Evolutionary conservation across 345 rosid genomes (phyloP).

Genomic region (Lumnitzera racemosa): DNA sequence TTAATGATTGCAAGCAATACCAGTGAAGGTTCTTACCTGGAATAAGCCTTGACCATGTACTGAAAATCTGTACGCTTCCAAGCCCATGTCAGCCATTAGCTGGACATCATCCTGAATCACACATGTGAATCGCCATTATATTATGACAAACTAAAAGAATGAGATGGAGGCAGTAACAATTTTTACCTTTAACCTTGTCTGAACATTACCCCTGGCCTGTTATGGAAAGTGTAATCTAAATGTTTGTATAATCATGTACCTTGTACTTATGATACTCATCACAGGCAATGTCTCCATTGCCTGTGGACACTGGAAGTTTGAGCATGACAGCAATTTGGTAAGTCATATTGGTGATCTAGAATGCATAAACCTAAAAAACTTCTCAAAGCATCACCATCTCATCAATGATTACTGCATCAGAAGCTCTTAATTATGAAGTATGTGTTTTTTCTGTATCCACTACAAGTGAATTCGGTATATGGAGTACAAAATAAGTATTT

Average conservation of each 20-base stretch:
- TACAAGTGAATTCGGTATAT: too few species aligned
- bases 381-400: too few species aligned
- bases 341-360: too few species aligned
- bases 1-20: neutral
- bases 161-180: neutral
- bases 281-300: conserved; percentile 35
- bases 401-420: too few species aligned
- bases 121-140: too few species aligned
- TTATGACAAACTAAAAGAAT: too few species aligned
- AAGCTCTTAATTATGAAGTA: too few species aligned
- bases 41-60: conserved; percentile 26
- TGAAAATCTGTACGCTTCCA: conserved; percentile 24
- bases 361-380: too few species aligned
- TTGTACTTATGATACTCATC: conserved; percentile 59
- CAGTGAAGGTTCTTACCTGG: conserved; percentile 13
- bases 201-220: too few species aligned
- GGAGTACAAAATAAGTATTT: too few species aligned
- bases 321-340: neutral
- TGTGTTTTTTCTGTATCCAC: too few species aligned
- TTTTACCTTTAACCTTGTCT: neutral
- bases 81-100: conserved; percentile 20
- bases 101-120: conserved; percentile 20
- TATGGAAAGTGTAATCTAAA: too few species aligned
- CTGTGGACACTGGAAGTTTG: conserved; percentile 17
- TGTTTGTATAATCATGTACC: conserved; percentile 14